Conservation (phyloP, 2,329 filamentous ascomycete species). For the Colletotrichum gloeosporioides region DNA sequence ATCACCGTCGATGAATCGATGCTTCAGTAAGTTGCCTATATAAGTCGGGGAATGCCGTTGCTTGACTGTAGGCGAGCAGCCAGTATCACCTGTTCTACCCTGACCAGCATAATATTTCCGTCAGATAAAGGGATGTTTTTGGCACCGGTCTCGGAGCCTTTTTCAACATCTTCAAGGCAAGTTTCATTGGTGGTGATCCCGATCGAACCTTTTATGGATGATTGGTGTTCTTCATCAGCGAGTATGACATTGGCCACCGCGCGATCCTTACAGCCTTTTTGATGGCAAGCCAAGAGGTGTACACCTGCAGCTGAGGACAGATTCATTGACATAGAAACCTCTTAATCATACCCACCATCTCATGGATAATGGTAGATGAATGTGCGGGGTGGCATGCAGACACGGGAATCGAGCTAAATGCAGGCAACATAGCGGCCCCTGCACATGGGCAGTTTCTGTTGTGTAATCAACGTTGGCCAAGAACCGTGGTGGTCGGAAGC, state of each 20-base stretch:
- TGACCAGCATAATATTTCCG: fast-evolving
- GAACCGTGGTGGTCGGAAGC: background rate
- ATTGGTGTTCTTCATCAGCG: background rate
- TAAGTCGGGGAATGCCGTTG: background rate
- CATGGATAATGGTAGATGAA: background rate
- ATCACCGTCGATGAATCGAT: background rate
- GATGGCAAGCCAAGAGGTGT: background rate
- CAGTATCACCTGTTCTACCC: background rate
- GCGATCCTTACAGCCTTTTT: background rate
- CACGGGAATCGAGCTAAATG: background rate
- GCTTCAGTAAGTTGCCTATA: background rate
- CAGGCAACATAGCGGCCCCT: background rate
- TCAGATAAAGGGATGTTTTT: fast-evolving
- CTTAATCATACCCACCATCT: background rate
- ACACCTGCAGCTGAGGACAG: background rate
- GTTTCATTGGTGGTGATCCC: fast-evolving
- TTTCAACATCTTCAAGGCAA: background rate
- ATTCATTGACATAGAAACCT: background rate
- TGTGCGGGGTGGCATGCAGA: background rate
- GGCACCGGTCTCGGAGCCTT: background rate
- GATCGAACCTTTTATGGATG: background rate
- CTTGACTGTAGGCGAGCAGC: background rate
- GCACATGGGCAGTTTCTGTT: background rate
- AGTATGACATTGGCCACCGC: fast-evolving
- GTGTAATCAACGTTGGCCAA: background rate